Percentiles rank a stretch among this genome's conserved stretches.
These are phyloP conservation scores for Aspergillus avenaceus DNA, from an alignment of 495 filamentous ascomycete genomes.

Conservation along the genomic window DNA sequence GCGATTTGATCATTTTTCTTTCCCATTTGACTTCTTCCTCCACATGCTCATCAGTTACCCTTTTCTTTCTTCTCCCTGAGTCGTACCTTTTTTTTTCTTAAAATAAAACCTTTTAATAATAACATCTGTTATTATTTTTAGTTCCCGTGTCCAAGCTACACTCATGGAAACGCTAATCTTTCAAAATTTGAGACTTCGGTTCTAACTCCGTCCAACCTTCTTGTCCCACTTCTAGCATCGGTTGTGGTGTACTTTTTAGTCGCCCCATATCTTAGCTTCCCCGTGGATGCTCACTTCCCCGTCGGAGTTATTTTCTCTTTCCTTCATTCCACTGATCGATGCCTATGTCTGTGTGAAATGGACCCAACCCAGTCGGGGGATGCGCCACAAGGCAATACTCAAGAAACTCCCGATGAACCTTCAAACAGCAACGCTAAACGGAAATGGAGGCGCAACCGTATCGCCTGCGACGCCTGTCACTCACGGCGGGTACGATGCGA, in stretches of 20 bases:
- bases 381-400: conserved; percentile 12
- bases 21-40: too few relatives aligned
- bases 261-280: background rate
- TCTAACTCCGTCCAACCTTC: too few relatives aligned
- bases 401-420: conserved; percentile 25
- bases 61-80: background rate
- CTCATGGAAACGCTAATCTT: background rate
- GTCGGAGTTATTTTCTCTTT: background rate
- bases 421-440: conserved; percentile 30
- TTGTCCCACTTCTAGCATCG: background rate
- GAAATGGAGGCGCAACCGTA: conserved; percentile 43
- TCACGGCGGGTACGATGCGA: conserved; percentile 46
- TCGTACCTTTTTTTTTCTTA: background rate
- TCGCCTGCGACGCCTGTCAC: conserved; percentile 46
- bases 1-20: background rate
- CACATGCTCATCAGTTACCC: too few relatives aligned
- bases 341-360: conserved; percentile 34
- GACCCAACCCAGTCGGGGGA: conserved; percentile 32
- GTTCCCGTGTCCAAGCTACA: background rate
- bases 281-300: background rate
- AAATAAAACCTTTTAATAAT: background rate
- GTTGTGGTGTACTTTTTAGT: background rate
- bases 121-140: background rate
- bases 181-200: background rate
- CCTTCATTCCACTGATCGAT: background rate